These are phyloP conservation scores for Backusella tarrabulga DNA, from an alignment of 192 early-diverging fungal species.

Conservation along the genomic window DNA sequence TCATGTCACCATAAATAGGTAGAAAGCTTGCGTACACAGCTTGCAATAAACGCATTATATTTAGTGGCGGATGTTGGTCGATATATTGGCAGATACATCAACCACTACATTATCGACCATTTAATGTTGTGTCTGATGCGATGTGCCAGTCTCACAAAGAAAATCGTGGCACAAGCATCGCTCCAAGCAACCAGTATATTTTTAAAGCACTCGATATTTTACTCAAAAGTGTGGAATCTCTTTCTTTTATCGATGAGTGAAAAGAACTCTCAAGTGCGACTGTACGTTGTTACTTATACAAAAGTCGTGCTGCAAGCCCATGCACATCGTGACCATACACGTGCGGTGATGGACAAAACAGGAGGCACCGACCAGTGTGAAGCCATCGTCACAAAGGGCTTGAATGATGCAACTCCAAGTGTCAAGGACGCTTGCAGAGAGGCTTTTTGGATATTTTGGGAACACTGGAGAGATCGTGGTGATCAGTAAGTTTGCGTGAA, in stretches of 20 bases:
- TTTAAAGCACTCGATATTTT: constrained; percentile 32
- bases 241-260: constrained; percentile 36
- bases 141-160: constrained; percentile 33
- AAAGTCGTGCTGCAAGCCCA: constrained; percentile 28
- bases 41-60: constrained; percentile 31
- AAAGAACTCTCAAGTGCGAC: constrained; percentile 39
- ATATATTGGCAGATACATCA: constrained; percentile 19
- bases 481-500: constrained; percentile 33
- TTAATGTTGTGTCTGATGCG: constrained; percentile 31
- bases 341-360: constrained; percentile 28
- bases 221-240: constrained; percentile 29
- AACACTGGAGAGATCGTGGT: constrained; percentile 38
- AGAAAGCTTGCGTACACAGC: constrained; percentile 30
- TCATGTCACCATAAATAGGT: neutral
- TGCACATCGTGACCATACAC: constrained; percentile 21
- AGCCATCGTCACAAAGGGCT: constrained; percentile 40
- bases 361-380: constrained; percentile 34
- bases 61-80: constrained; percentile 35
- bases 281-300: constrained; percentile 27
- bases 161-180: constrained; percentile 27
- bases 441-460: constrained; percentile 38
- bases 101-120: constrained; percentile 38
- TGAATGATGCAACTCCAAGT: constrained; percentile 37
- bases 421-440: constrained; percentile 40
- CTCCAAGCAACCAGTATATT: constrained; percentile 20